Conservation (phyloP, 495 filamentous ascomycete genomes). For the Aspergillus carlsbadensis region DNA sequence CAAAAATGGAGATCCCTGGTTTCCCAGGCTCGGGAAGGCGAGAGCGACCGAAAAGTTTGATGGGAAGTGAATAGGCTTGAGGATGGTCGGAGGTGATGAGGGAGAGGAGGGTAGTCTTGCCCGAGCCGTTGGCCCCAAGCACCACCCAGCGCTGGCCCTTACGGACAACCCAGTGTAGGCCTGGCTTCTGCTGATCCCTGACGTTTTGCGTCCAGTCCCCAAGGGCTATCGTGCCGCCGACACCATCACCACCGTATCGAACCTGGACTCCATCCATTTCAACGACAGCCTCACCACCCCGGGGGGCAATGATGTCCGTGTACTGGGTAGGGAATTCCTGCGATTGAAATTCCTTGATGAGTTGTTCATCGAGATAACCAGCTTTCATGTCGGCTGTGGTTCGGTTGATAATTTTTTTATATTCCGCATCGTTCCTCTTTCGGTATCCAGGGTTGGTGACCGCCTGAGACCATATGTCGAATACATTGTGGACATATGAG, state of each 20-base stretch:
- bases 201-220: constrained; percentile 71
- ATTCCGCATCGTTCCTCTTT: background rate
- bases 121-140: constrained; percentile 80
- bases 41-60: constrained; percentile 79
- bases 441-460: background rate
- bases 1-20: constrained; percentile 82
- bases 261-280: constrained; percentile 84
- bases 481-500: constrained; percentile 14
- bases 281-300: constrained; percentile 63
- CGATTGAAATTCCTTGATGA: constrained; percentile 28
- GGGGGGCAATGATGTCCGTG: background rate
- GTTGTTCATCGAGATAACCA: constrained; percentile 30
- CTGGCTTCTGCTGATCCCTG: constrained; percentile 45
- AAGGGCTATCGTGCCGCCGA: constrained; percentile 69
- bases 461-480: constrained; percentile 28
- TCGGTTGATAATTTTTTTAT: constrained; percentile 4
- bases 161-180: constrained; percentile 79
- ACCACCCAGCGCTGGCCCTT: constrained; percentile 86
- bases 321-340: background rate
- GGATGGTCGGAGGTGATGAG: constrained; percentile 95
- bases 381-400: constrained; percentile 18
- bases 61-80: constrained; percentile 84
- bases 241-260: too few species aligned
- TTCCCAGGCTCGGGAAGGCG: constrained; percentile 71
- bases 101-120: constrained; percentile 89